Base-by-base conservation (phyloP, 2,329 filamentous ascomycete genomes). In the Ophiostoma angusticollis region DNA sequence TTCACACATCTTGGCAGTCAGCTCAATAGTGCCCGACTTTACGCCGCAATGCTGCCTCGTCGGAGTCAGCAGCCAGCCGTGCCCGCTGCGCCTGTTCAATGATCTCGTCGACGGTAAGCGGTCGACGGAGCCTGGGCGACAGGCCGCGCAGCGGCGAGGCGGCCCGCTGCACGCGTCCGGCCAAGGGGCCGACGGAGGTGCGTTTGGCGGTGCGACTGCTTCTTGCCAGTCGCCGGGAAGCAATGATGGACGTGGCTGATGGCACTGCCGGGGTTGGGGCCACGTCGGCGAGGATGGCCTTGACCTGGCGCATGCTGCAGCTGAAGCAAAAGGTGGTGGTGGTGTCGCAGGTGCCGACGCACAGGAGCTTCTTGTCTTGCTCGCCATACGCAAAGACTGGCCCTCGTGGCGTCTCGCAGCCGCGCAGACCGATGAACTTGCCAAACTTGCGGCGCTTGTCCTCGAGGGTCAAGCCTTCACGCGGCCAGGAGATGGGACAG, bases 391-490 rank as follows among this genome's bases (percentile, higher is more conserved):
- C 36, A 24, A 16, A 21, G 4, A 17, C 29, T 17, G 11, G 19
- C 11, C 9, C 23, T 21, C 51, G 44, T 9, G 63, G 62, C 14
- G 54, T 55, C 28, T 66, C 60, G 45, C 64, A 67, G 2, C 78
- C 80, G 36, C 73, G 61, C 41, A 86, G 61, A 11, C 81, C 81
- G 53, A 85, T 84, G 48, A 86, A 86, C 48, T 72, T 65, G 32
- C 80, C 81, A 53, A 85, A 73, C 58, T 77, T 76, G 45, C 80
- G 64, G 45, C 80, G 67, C 65, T 86, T 86, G 53, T 86, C 69
- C 55, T 77, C 72, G 19, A 78, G 55, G 3, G 63, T 58, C 43
- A 75, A 55, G 7, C 39, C 46, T 43, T 65, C 58, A 5, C 57
- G 56, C 2, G 58, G 54, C 80, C 80, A 85, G 38, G 63, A 57